Percentiles rank a stretch among this genome's conserved stretches.
phyloP scores from a whole-genome alignment of 2,329 filamentous ascomycete genomes.

The Fusarium equiseti region DNA sequence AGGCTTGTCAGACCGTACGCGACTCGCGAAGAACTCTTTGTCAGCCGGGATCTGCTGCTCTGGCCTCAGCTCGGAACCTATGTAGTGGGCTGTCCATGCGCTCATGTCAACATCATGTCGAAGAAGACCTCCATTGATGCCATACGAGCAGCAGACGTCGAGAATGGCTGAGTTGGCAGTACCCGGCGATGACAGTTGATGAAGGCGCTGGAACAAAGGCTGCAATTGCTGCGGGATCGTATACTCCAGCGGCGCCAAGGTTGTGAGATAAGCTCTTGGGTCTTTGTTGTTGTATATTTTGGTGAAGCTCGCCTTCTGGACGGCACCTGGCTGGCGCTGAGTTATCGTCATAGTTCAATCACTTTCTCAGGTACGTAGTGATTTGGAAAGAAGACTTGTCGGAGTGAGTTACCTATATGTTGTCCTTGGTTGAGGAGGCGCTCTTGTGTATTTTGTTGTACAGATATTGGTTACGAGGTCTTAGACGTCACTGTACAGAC shows the following conservation, averaged over 20 bases:
- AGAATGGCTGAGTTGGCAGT: neutral
- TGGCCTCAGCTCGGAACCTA: fast-evolving
- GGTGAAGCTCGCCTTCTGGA: neutral
- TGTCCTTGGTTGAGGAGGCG: no score
- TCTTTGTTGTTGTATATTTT: neutral
- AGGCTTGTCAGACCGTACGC: neutral
- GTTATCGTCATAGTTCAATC: fast-evolving
- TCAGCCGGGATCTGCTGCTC: neutral
- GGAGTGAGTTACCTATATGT: no score
- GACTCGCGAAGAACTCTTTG: neutral
- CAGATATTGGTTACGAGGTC: neutral
- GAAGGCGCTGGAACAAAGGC: neutral
- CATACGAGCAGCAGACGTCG: neutral
- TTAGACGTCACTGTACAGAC: neutral
- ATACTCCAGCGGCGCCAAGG: neutral
- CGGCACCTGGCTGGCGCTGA: neutral
- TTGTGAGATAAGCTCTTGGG: neutral
- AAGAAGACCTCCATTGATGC: neutral
- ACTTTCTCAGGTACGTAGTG: fast-evolving
- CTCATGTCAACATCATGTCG: neutral
- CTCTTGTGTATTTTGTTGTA: no score
- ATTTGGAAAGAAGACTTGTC: no score
- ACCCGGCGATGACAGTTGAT: fast-evolving
- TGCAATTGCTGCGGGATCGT: neutral
- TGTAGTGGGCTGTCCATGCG: neutral